Evolutionary conservation across 805 yeast genomes (phyloP), one percentile per base, ranked within the genome.

Genomic region (Lachancea mirantina): DNA sequence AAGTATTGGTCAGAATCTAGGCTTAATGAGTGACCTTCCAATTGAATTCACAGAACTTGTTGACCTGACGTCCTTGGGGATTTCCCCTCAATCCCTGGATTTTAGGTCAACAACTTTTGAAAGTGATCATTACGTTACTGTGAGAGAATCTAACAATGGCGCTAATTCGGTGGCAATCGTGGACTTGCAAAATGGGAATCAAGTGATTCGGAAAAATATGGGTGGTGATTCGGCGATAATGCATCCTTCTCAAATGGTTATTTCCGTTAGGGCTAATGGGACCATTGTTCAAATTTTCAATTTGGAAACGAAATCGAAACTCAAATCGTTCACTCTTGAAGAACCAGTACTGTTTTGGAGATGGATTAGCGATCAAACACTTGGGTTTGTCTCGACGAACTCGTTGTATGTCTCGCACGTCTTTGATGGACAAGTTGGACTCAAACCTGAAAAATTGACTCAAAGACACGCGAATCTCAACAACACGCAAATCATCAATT

Each of bases 211-310:
- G 55, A 89, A 92, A 62, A 82, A 84, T 59, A 92, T 92, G 95
- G 73, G 84, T 35, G 99, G 98, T 27, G 99, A 92, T 62, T 83
- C 87, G 42, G 97, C 96, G 31, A 92, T 92, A 55, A 78, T 92
- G 92, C 94, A 87, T 61, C 97, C 98, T 20, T 54, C 64, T n/a
- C 76, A 80, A 59, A 77, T 81, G 61, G 85, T 88, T 42, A 87
- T 92, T 49, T 85, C 96, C 10, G 74, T 92, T 45, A 76, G 97
- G 55, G 97, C 97, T 26, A 92, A 87, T 54, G 96, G 96, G 46
- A 87, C 96, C 30, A 88, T 96, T 23, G 73, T 92, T 41, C 99
- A 87, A 64, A 84, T 92, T 46, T 94, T 92, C 65, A 84, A 92
- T 62, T 70, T 92, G 49, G 83, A 78, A 34, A 66, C 85, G 19